Percentiles rank a stretch among this genome's conserved stretches.
Evolutionary conservation across 768 basidiomycete genomes (phyloP).

Genomic region (Guyanaporus albipodus): DNA sequence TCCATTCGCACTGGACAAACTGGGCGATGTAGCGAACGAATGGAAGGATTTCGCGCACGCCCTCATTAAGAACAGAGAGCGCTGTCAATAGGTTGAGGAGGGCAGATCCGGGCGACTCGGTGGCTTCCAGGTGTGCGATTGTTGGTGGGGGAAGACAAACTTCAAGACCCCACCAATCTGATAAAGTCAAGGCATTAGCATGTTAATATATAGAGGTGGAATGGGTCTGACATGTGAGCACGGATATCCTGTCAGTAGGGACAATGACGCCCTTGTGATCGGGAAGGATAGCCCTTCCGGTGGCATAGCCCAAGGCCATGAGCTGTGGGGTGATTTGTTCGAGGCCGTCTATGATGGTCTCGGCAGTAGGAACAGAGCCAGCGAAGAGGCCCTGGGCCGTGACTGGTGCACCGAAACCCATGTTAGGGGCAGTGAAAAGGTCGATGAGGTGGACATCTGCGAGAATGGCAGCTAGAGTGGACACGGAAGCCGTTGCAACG

Average conservation of each 20-base stretch:
- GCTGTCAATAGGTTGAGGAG: conserved; percentile 76
- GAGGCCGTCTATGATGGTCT: conserved; percentile 65
- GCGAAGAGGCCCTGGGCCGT: conserved; percentile 62
- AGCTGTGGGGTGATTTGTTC: conserved; percentile 71
- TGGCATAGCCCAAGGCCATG: conserved; percentile 74
- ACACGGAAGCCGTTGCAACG: conserved; percentile 47
- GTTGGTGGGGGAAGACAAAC: conserved; percentile 70
- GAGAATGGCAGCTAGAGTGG: conserved; percentile 47
- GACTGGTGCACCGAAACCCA: conserved; percentile 76
- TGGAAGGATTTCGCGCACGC: conserved; percentile 78
- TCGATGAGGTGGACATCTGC: conserved; percentile 59
- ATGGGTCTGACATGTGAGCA: conserved; percentile 66
- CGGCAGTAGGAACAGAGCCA: conserved; percentile 72
- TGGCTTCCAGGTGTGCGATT: conserved; percentile 57
- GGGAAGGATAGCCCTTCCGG: conserved; percentile 58
- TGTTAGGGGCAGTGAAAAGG: conserved; percentile 54
- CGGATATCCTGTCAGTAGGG: conserved; percentile 72
- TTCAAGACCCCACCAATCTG: conserved; percentile 93
- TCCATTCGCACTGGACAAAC: conserved; percentile 75
- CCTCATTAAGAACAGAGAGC: conserved; percentile 62
- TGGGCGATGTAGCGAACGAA: conserved; percentile 81
- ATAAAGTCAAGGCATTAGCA: conserved; percentile 6
- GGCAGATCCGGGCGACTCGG: conserved; percentile 50
- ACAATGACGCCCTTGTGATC: conserved; percentile 70
- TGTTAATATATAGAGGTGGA: not conserved